These are phyloP conservation scores for Pseudozyma tsukubaensis DNA, from an alignment of 1,284 basidiomycete genomes.

Conservation along the genomic window DNA sequence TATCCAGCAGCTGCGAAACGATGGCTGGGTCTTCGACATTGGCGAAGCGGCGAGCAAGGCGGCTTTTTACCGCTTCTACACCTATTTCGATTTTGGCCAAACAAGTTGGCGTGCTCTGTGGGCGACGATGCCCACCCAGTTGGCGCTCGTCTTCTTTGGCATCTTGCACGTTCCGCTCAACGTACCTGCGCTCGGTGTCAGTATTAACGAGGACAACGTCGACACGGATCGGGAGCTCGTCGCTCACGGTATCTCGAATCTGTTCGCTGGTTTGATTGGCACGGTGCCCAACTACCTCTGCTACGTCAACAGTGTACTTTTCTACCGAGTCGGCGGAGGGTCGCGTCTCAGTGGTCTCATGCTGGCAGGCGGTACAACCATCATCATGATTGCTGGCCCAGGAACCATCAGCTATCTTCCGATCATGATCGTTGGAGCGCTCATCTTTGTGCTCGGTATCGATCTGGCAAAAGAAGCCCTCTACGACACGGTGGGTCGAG, in stretches of 20 bases:
- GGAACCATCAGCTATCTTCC: slow-evolving; percentile 69
- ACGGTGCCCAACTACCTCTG: slow-evolving; percentile 76
- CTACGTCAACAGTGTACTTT: slow-evolving; percentile 69
- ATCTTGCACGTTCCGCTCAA: slow-evolving; percentile 81
- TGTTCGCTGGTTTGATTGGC: slow-evolving; percentile 82
- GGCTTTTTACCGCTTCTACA: slow-evolving; percentile 67
- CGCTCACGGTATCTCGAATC: slow-evolving; percentile 91
- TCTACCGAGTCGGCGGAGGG: slow-evolving; percentile 93
- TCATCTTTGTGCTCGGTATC: slow-evolving; percentile 94
- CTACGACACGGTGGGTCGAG: slow-evolving; percentile 92
- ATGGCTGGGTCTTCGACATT: slow-evolving; percentile 92
- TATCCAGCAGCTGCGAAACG: slow-evolving; percentile 75
- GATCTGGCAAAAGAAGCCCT: slow-evolving; percentile 92
- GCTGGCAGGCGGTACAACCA: slow-evolving; percentile 80
- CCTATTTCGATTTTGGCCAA: slow-evolving; percentile 66
- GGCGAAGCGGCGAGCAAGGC: slow-evolving; percentile 68
- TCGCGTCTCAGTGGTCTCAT: slow-evolving; percentile 86
- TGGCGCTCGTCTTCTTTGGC: slow-evolving; percentile 82
- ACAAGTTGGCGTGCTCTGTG: slow-evolving; percentile 65
- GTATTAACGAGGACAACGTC: slow-evolving; percentile 85
- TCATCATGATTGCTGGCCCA: slow-evolving; percentile 84
- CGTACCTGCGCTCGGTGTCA: slow-evolving; percentile 92
- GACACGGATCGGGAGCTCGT: slow-evolving; percentile 93
- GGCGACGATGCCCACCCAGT: slow-evolving; percentile 70
- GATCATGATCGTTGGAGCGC: slow-evolving; percentile 74